These are phyloP conservation scores for Gentiana straminea DNA, from an alignment of 257 asterid genomes.

Conservation along the genomic window DNA sequence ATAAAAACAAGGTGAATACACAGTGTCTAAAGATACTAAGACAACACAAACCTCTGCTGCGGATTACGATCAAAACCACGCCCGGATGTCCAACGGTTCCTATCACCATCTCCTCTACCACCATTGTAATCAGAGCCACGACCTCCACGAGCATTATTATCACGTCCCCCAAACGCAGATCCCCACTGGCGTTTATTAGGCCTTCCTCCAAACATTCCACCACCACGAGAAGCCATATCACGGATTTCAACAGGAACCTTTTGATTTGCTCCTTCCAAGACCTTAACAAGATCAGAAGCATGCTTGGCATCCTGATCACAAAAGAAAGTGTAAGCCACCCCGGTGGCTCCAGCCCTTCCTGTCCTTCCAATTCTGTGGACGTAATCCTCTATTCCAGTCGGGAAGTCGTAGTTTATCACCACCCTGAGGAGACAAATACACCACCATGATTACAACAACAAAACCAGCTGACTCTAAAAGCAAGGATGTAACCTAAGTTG, in stretches of 20 bases:
- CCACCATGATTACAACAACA: constrained; percentile 4
- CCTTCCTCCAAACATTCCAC: constrained; percentile 52
- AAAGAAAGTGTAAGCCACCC: constrained; percentile 71
- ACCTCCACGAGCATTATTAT: constrained; percentile 47
- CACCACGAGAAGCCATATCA: constrained; percentile 72
- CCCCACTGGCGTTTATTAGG: constrained; percentile 60
- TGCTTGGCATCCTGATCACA: constrained; percentile 76
- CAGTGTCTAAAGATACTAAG: neutral
- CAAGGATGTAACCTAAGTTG: too few species aligned
- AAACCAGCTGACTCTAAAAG: neutral
- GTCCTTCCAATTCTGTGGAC: constrained; percentile 99
- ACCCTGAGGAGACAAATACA: constrained; percentile 41
- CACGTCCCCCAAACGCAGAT: constrained; percentile 48
- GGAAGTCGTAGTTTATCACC: constrained; percentile 89
- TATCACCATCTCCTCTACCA: constrained; percentile 34
- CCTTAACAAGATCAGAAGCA: constrained; percentile 73
- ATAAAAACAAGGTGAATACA: neutral
- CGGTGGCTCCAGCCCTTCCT: constrained; percentile 98
- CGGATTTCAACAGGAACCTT: constrained; percentile 68
- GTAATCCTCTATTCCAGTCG: constrained; percentile 90
- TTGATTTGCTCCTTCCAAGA: constrained; percentile 88
- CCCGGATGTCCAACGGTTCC: constrained; percentile 29
- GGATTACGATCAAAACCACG: constrained; percentile 37
- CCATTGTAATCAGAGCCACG: constrained; percentile 40
- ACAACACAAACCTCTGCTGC: constrained; percentile 36